phyloP scores from a whole-genome alignment of 1,284 basidiomycete genomes.

The Cryptococcus deneoformans region DNA sequence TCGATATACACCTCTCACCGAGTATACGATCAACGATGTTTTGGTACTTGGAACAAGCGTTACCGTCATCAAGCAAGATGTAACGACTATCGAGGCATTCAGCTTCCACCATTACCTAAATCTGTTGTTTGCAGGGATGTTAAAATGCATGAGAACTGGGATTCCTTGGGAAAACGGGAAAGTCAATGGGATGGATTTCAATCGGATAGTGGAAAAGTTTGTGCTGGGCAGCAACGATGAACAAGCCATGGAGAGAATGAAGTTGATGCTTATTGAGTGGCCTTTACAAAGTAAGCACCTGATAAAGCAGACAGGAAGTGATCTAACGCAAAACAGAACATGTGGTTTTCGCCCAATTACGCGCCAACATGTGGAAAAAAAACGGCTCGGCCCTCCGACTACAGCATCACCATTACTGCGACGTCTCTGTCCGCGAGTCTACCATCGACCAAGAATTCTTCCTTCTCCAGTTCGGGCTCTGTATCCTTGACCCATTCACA shows the following conservation, averaged over 20 bases:
- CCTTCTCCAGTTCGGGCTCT: conserved; percentile 80
- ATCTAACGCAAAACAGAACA: conserved; percentile 24
- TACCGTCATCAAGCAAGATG: conserved; percentile 66
- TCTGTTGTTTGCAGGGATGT: conserved; percentile 86
- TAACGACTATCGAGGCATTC: conserved; percentile 51
- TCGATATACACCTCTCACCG: conserved; percentile 61
- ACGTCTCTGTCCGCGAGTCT: conserved; percentile 90
- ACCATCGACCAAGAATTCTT: conserved; percentile 97
- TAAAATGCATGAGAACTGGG: conserved; percentile 55
- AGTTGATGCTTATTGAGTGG: conserved; percentile 69
- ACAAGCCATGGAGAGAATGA: conserved; percentile 19
- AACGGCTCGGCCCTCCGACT: conserved; percentile 95
- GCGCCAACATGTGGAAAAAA: conserved; percentile 94
- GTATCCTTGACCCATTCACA: conserved; percentile 73
- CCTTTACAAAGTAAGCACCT: conserved; percentile 69
- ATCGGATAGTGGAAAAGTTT: conserved; percentile 17
- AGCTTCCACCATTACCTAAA: conserved; percentile 90
- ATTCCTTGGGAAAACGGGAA: conserved; percentile 12
- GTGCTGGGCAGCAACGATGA: conserved; percentile 13
- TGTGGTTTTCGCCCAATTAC: conserved; percentile 78
- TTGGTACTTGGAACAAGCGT: conserved; percentile 17
- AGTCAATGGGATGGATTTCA: conserved; percentile 12
- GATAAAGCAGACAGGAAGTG: not conserved
- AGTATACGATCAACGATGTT: conserved; percentile 53
- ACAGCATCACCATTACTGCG: conserved; percentile 95